A percentile compares a stretch with the other conserved stretches of the same genome.
Conservation (phyloP, 1,284 basidiomycete genomes). For the Cutaneotrichosporon cutaneum region DNA sequence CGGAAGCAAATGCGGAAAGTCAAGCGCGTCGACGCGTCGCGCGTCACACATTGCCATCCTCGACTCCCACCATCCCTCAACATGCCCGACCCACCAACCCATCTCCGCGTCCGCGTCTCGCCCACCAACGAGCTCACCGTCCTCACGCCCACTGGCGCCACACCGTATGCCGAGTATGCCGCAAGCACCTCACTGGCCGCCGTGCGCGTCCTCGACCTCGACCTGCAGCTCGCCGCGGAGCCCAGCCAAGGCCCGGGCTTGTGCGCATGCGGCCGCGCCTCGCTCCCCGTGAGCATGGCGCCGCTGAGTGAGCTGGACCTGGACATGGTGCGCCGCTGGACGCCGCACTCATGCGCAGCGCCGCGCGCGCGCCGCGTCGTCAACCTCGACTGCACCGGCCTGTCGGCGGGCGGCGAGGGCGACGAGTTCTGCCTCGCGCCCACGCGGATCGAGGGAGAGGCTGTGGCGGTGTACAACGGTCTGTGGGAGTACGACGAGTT, state of each 20-base stretch:
- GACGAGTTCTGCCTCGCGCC: conserved; percentile 1
- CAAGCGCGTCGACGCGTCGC: not conserved
- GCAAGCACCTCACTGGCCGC: not conserved
- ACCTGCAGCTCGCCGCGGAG: not conserved
- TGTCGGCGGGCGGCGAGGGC: not conserved
- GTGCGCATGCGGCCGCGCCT: not conserved
- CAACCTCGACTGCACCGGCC: conserved; percentile 5
- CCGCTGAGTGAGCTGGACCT: not conserved
- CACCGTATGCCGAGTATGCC: not conserved
- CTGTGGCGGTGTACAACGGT: not conserved
- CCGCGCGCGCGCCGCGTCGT: not conserved
- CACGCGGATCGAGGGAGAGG: no score
- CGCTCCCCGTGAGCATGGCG: not conserved
- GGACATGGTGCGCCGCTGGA: conserved; percentile 6
- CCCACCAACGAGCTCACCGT: not conserved
- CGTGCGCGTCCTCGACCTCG: conserved; percentile 3
- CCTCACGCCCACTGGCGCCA: not conserved
- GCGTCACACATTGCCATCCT: not conserved
- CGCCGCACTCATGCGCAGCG: conserved; percentile 3
- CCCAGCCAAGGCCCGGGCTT: not conserved
- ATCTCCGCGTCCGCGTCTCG: not conserved
- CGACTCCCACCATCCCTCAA: not conserved
- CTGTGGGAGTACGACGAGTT: conserved; percentile 11
- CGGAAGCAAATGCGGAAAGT: not conserved
- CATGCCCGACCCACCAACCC: not conserved